Base-by-base conservation (phyloP, 176 grass and related monocot genomes). In the Cenchrus americanus region DNA sequence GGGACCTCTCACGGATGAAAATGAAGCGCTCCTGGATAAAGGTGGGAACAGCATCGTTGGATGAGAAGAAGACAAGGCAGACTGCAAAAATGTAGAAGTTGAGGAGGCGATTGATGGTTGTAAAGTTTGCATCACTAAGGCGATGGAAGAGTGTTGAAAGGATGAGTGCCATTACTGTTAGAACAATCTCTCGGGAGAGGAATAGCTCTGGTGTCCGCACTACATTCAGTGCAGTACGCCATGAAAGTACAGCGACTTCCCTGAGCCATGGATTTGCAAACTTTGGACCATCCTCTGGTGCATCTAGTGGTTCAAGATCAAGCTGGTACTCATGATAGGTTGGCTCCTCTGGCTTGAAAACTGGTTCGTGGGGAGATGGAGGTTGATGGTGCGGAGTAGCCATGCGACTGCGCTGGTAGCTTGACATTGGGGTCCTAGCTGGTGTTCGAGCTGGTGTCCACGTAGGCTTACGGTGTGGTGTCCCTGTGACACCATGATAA, bases 1-100 rank as follows among this genome's bases (percentile, higher is more conserved):
- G 89, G 14, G 96, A 88, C 22, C 85, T 90, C 72, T 98, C 96
- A 14, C 93, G 80, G 71, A 93, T 93, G 73, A 95, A 95, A 62
- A 98, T 98, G 93, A 88, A 92, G 27, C 91, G 93, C 84, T 98
- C 96, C 15, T 93, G 86, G 69, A 98, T 84, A 84, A 98, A 98
- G 7, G 90, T 93, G 0, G 89, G 96, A 15, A 98, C 87, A 8
- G 91, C 91, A 6, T 94, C 92, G n/a, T 93, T 87, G 40, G 91
- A 93, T 62, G 91, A 95, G 77, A 91, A 98, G 85, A 98, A 93
- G 73, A 98, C 84, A 19, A 94, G 91, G 68, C 91, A 91, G 17
- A 95, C 81, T 1, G 96, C 72, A 52, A 93, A 78, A 40, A 89
- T 90, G 80, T 93, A 98, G 91, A 98, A 95, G 80, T 89, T 91